These are phyloP conservation scores for Lichtheimia ornata DNA, from an alignment of 371 early-diverging fungal genomes.

Conservation along the genomic window DNA sequence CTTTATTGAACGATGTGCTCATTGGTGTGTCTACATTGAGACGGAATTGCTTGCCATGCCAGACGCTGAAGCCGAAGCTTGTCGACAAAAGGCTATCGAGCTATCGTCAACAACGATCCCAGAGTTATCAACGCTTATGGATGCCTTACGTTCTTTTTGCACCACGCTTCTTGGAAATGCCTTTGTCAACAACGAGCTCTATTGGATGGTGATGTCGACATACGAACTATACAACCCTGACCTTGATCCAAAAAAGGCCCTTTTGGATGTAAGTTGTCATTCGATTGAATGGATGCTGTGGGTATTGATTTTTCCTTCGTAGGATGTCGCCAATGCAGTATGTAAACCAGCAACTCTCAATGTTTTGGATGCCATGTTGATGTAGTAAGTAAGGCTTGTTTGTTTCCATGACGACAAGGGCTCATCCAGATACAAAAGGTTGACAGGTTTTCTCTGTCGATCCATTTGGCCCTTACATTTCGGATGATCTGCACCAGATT, in stretches of 20 bases:
- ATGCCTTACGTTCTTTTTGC: slow-evolving; percentile 30
- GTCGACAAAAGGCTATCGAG: slow-evolving; percentile 12
- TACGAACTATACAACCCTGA: slow-evolving; percentile 23
- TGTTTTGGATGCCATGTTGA: slow-evolving; percentile 7
- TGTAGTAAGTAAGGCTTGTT: slow-evolving; percentile 4
- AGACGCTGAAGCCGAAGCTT: slow-evolving; percentile 6
- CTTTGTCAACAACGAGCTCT: slow-evolving; percentile 23
- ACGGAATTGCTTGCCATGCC: slow-evolving; percentile 25
- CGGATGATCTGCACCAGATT: too few species aligned
- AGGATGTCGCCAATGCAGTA: slow-evolving; percentile 1
- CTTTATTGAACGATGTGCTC: slow-evolving; percentile 25
- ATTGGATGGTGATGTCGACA: slow-evolving; percentile 23
- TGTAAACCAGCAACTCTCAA: slow-evolving; percentile 4
- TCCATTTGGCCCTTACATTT: too few species aligned
- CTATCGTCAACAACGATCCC: slow-evolving; percentile 15
- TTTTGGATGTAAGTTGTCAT: not conserved
- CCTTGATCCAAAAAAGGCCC: not conserved
- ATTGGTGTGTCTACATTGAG: slow-evolving; percentile 39
- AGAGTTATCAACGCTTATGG: slow-evolving; percentile 10
- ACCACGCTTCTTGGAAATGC: slow-evolving; percentile 23
- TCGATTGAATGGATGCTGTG: not conserved
- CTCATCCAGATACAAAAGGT: too few species aligned
- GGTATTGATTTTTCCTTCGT: not conserved
- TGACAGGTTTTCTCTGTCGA: too few species aligned
- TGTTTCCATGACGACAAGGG: too few species aligned